Percentiles rank a stretch among this genome's conserved stretches.
Conservation (phyloP, 768 basidiomycete species). For the Pleurotus tuber-regium region DNA sequence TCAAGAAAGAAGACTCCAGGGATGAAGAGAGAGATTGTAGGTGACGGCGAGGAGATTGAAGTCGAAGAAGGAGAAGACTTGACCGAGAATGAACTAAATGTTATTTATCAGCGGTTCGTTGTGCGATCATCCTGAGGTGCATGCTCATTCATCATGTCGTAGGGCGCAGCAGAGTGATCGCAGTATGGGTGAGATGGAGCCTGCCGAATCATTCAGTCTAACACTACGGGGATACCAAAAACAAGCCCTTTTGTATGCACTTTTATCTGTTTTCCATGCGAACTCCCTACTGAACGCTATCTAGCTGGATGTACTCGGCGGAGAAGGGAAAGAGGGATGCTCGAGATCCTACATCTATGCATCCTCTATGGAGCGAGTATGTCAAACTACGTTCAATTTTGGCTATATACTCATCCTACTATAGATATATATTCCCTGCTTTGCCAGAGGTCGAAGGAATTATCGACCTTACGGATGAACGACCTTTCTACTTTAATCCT, state of each 20-base stretch:
- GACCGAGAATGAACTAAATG: conserved; percentile 73
- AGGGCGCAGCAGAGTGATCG: conserved; percentile 86
- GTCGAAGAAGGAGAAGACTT: conserved; percentile 84
- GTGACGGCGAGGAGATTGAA: conserved; percentile 80
- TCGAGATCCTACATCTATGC: conserved; percentile 71
- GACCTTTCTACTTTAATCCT: conserved; percentile 83
- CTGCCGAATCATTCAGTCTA: conserved; percentile 71
- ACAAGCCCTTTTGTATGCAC: conserved; percentile 74
- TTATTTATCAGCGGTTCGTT: conserved; percentile 79
- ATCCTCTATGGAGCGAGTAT: conserved; percentile 94
- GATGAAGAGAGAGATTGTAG: conserved; percentile 61
- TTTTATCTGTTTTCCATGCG: neutral
- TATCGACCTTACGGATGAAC: conserved; percentile 84
- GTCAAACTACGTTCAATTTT: conserved; percentile 21
- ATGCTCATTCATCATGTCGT: conserved; percentile 7
- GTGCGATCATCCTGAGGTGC: neutral
- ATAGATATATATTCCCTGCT: conserved; percentile 72
- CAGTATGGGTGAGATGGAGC: conserved; percentile 77
- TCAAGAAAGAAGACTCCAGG: conserved; percentile 31
- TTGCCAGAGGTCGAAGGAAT: conserved; percentile 50
- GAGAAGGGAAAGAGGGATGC: conserved; percentile 75
- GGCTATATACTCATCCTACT: conserved; percentile 12
- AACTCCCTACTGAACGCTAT: conserved; percentile 3
- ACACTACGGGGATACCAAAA: conserved; percentile 87
- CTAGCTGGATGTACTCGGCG: conserved; percentile 88